Evolutionary conservation across 225 moss, liverwort and hornwort genomes (phyloP).

Genomic region (Bryum argenteum): DNA sequence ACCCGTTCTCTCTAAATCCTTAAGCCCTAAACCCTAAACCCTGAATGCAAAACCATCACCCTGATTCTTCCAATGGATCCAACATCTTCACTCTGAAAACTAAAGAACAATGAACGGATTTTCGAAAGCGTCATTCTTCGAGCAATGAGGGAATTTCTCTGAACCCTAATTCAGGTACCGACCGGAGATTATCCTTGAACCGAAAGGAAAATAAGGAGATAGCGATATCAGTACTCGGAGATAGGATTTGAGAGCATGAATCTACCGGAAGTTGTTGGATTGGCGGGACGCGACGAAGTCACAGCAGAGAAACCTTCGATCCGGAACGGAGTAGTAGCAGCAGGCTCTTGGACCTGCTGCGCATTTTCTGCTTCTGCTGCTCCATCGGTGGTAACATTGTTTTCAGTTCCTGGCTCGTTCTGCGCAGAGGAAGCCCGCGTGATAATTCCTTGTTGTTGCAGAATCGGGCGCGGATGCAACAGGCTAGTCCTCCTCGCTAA

Average conservation of each 20-base stretch:
- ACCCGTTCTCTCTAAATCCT: background rate
- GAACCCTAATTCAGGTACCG: no score
- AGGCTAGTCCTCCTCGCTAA: constrained; percentile 51
- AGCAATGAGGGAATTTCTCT: background rate
- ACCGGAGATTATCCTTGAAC: no score
- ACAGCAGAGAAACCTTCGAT: constrained; percentile 26
- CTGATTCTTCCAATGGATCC: background rate
- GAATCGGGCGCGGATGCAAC: constrained; percentile 38
- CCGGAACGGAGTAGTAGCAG: constrained; percentile 11
- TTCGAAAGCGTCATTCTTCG: constrained; percentile 1
- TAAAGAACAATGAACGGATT: background rate
- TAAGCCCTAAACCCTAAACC: constrained; percentile 20
- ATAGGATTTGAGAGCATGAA: background rate
- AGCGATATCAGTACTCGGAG: no score
- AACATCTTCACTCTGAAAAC: background rate
- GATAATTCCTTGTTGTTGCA: constrained; percentile 29
- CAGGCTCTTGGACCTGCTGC: constrained; percentile 21
- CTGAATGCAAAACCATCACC: background rate
- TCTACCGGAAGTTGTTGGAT: constrained; percentile 16
- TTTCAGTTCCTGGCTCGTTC: constrained; percentile 9
- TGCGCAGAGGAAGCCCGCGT: constrained; percentile 26
- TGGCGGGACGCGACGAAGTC: constrained; percentile 2
- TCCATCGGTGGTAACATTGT: constrained; percentile 3
- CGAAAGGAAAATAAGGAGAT: no score
- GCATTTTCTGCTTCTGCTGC: background rate